Evolutionary conservation across 129 eudicot species (phyloP).

Genomic region (Helichrysum umbraculigerum): DNA sequence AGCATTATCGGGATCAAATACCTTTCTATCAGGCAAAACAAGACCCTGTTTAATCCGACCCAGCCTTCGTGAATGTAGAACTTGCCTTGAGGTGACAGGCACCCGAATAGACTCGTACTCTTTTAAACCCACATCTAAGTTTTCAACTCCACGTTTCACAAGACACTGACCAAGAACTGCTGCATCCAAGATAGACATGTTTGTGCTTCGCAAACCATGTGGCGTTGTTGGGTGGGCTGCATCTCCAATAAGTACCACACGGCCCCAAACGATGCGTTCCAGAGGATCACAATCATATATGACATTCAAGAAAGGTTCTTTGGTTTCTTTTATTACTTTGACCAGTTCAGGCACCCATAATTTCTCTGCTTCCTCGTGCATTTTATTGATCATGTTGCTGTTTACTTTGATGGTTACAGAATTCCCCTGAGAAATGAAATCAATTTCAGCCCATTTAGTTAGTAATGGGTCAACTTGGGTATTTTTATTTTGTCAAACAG

Average conservation of each 20-base stretch:
- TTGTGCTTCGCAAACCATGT: constrained; percentile 88
- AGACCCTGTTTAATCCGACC: constrained; percentile 83
- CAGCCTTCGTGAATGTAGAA: constrained; percentile 56
- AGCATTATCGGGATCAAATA: constrained; percentile 52
- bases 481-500: no score
- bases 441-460: neutral
- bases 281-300: constrained; percentile 79
- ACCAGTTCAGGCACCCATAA: constrained; percentile 70
- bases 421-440: constrained; percentile 51
- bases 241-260: constrained; percentile 78
- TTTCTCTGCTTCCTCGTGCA: constrained; percentile 75
- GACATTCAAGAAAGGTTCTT: constrained; percentile 71
- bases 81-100: constrained; percentile 59
- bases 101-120: constrained; percentile 65
- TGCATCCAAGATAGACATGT: constrained; percentile 88
- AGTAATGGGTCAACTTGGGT: neutral
- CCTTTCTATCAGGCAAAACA: constrained; percentile 33
- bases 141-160: constrained; percentile 54
- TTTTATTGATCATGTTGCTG: constrained; percentile 47
- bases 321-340: constrained; percentile 57
- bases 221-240: constrained; percentile 95
- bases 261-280: constrained; percentile 60
- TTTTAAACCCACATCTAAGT: constrained; percentile 40
- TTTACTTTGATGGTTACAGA: constrained; percentile 83
- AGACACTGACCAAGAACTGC: constrained; percentile 76